Evolutionary conservation across 176 grass and related monocot genomes (phyloP).

Genomic region (Chrysopogon serrulatus): DNA sequence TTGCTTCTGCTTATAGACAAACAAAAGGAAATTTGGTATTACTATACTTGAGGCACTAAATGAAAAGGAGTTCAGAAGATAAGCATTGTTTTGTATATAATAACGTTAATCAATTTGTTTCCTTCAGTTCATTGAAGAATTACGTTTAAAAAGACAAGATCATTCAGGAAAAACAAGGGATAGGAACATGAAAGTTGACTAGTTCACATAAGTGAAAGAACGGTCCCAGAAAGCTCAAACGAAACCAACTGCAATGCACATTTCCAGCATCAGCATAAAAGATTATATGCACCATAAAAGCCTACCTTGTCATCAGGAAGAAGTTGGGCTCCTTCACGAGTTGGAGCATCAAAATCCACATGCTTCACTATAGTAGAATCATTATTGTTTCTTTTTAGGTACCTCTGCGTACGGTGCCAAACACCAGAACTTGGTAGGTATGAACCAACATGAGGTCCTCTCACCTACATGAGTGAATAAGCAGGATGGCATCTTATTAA

Average conservation of each 20-base stretch:
- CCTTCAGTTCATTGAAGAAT: constrained; percentile 1
- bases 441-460: constrained; percentile 96
- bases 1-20: constrained; percentile 73
- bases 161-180: neutral
- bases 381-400: constrained; percentile 59
- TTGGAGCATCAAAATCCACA: constrained; percentile 97
- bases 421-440: constrained; percentile 97
- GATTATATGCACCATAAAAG: neutral
- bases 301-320: constrained; percentile 87
- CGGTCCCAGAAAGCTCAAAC: neutral
- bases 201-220: neutral
- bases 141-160: neutral
- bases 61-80: neutral
- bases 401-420: constrained; percentile 93
- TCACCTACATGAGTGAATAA: constrained; percentile 65
- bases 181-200: neutral
- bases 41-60: constrained; percentile 13
- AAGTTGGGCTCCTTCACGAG: constrained; percentile 79
- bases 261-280: constrained; percentile 10
- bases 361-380: constrained; percentile 80
- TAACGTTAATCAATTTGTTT: neutral
- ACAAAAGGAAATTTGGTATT: neutral
- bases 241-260: neutral
- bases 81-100: neutral
- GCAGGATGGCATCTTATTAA: neutral